phyloP scores from a whole-genome alignment of 192 early-diverging fungal species.

The Backusella liffmaniae region DNA sequence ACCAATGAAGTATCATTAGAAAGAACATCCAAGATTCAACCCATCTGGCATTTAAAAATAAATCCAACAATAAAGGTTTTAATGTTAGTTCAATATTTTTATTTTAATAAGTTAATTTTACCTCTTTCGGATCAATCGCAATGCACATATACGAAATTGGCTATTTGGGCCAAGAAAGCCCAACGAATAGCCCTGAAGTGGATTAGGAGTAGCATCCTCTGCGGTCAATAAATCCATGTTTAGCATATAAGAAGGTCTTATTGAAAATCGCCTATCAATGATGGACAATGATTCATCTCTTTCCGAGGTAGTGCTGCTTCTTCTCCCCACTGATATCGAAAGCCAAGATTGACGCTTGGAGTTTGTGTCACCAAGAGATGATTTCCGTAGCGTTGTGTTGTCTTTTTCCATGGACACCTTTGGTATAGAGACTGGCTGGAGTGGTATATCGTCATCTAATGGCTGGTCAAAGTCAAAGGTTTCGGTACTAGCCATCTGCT shows the following conservation, averaged over 20 bases:
- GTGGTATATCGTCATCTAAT: background rate
- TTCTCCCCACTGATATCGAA: background rate
- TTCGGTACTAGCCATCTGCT: background rate
- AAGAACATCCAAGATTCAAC: slow-evolving; percentile 39
- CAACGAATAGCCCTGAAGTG: slow-evolving; percentile 41
- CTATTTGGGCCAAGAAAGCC: slow-evolving; percentile 34
- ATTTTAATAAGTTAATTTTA: slow-evolving; percentile 10
- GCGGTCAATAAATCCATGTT: background rate
- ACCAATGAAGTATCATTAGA: slow-evolving; percentile 44
- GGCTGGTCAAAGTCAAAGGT: background rate
- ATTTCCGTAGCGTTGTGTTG: background rate
- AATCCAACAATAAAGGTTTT: background rate
- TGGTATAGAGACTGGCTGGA: background rate
- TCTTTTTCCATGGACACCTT: background rate
- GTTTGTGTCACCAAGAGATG: background rate
- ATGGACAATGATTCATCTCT: background rate
- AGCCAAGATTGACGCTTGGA: background rate
- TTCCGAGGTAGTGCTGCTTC: background rate
- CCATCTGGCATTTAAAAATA: slow-evolving; percentile 18
- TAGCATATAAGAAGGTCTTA: background rate
- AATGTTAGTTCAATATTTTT: background rate
- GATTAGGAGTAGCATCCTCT: background rate
- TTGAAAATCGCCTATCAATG: background rate
- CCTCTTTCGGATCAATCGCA: slow-evolving; percentile 41
- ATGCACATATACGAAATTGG: slow-evolving; percentile 28